Evolutionary conservation across 23 red algal genomes (phyloP), one percentile per base, ranked within the genome.

Genomic region (Gracilaria domingensis): DNA sequence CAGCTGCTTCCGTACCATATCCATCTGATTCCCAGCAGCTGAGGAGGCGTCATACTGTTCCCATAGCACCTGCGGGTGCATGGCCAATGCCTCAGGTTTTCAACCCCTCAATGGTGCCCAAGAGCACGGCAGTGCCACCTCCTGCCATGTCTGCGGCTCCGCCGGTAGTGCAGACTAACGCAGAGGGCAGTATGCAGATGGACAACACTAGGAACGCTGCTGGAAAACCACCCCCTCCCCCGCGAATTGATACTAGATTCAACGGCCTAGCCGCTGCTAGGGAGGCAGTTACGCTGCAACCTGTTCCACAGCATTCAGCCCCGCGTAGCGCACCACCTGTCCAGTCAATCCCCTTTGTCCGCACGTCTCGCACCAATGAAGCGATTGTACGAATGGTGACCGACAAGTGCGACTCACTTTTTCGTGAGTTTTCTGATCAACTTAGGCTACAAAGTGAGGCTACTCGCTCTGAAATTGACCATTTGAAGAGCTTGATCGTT

Each of bases 301-400:
- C 55, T 16, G n/a, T 18, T 24, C 55, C 55, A 12, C 55, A 20
- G 20, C 4, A 20, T 24, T 11, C 55, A 20, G 55, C 55, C 55
- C 55, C 55, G 55, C 55, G n/a, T 24, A 59, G 55, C 14, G 55
- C 55, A 20, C 55, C 55, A 16, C 55, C 55, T 24, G 55, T 16
- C 55, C 55, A 45, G 42, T 45, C 55, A 59, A 59, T 59, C 20
- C 55, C 55, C n/a, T 59, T 59, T 59, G 55, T 59, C 20, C 55
- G 55, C 14, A 59, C 55, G 20, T 59, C 55, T 59, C 55, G 55
- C 14, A 59, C 60, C 24, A 65, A 65, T 25, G 60, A 65, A 25
- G 23, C 2, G n/a, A 30, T 65, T 21, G 60, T 65, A 0, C 60
- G 60, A 12, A 12, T 65, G 23, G 26, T 65, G 23, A 30, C 60